Evolutionary conservation across 495 filamentous ascomycete genomes (phyloP).

Genomic region (Xylaria castorea): DNA sequence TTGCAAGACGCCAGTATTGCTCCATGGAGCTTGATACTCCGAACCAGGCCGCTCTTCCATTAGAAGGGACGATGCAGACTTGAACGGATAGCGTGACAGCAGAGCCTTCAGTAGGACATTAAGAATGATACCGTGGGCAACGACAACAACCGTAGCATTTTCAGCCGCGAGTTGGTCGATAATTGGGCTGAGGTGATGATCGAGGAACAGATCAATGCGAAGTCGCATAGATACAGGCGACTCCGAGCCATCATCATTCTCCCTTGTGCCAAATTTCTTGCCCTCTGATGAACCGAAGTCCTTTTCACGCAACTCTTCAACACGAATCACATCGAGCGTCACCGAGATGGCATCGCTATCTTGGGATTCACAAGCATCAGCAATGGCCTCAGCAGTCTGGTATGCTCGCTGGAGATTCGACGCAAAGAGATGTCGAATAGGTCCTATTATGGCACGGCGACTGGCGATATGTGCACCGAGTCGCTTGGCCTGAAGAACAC

Average conservation of each 20-base stretch:
- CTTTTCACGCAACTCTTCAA: conserved; percentile 69
- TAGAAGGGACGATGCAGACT: conserved; percentile 37
- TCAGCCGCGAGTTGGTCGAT: conserved; percentile 46
- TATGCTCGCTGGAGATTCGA: conserved; percentile 78
- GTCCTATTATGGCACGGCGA: conserved; percentile 45
- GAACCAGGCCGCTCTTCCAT: conserved; percentile 32
- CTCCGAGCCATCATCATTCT: conserved; percentile 51
- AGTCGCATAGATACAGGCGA: conserved; percentile 67
- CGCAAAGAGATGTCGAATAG: conserved; percentile 72
- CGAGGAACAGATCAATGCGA: conserved; percentile 68
- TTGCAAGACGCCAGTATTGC: conserved; percentile 51
- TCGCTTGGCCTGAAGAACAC: conserved; percentile 73
- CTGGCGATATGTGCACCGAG: conserved; percentile 66
- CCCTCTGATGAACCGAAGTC: conserved; percentile 77
- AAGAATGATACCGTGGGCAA: conserved; percentile 83
- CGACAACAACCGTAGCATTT: conserved; percentile 61
- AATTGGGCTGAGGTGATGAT: conserved; percentile 63
- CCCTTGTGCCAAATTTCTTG: conserved; percentile 50
- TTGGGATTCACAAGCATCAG: conserved; percentile 52
- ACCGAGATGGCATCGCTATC: conserved; percentile 6
- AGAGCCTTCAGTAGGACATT: conserved; percentile 69
- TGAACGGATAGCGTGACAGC: conserved; percentile 57
- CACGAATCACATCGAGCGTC: conserved; percentile 49
- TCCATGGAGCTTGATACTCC: conserved; percentile 44
- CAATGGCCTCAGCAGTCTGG: conserved; percentile 72